Evolutionary conservation across 225 moss, liverwort and hornwort genomes (phyloP), one percentile per base, ranked within the genome.

Genomic region (Sphagnum contortum): DNA sequence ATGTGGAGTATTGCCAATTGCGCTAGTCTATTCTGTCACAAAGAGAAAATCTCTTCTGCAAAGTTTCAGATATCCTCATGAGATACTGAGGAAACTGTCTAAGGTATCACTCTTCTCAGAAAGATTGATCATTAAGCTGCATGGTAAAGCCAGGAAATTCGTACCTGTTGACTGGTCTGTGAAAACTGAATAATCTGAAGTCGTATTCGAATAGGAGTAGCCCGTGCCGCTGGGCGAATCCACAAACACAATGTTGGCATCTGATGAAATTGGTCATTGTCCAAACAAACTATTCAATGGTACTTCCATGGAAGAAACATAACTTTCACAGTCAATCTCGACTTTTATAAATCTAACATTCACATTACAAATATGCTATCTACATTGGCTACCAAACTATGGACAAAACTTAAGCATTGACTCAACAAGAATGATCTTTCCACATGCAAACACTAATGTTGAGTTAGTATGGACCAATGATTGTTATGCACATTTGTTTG

Each of bases 181-280:
- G 10, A 60, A 70, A 50, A 49, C 12, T 29, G 29, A 29, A n/a
- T 75, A 75, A 10, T 10, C 44, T 8, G 10, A 3, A 48, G 70
- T 62, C 1, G 29, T 29, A 12, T 55, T n/a, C 8, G 47, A 61
- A 62, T 56, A 66, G 5, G 70, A 70, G 5, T 57, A 75, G 29
- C 75, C 70, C 0, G 65, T 66, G 44, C 11, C 70, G 29, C 66
- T 70, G 45, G 75, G 75, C 11, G 70, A 75, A 55, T 75, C 75
- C 60, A 75, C 12, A 46, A 75, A 75, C 60, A 75, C 66, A 61
- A 75, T 57, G 66, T 75, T 75, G 47, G 64, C 60, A 12, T 70
- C 75, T 75, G 74, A 55, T 69, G 29, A 7, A 55, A 11, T 55
- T 29, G 29, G 29, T 29, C 29, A 29, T 29, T 29, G 29, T 29